Evolutionary conservation across 2,329 filamentous ascomycete genomes (phyloP), one percentile per base, ranked within the genome.

Genomic region (Claviceps digitariae): DNA sequence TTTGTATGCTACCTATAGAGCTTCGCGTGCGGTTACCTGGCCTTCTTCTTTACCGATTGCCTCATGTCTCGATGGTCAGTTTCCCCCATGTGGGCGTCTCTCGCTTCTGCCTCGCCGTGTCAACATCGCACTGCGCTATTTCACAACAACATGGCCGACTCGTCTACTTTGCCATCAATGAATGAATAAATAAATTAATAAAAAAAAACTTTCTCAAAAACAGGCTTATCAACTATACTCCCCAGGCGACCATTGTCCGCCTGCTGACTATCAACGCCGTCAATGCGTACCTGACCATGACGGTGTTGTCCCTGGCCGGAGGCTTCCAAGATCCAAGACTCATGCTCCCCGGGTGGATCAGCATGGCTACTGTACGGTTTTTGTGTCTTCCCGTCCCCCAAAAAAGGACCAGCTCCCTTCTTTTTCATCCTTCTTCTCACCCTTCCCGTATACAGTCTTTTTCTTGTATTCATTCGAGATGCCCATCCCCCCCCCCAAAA

Each of bases 171-270:
- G 13, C 2, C 10, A 12, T 3, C 7, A 34, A 34, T 4, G 12
- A 36, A 36, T n/a, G n/a, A 36, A 36, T 4, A 36, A 2, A 36
- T n/a, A n/a, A 13, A 29, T 29, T 29, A 29, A 29, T 4, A 29
- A 29, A 29, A 29, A 29, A 29, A 29, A 29, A n/a, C n/a, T 29
- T 29, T 12, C 15, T n/a, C 43, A 17, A 45, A 31, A 48, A 23
- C 55, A 87, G 85, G 87, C 83, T 93, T 61, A 76, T 91, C 60
- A 85, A 90, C 67, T 93, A 91, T 70, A 89, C 87, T 15, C 86
- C 87, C 2, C 79, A 82, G 66, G 87, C 87, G 50, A 89, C 88
- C 48, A 80, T 90, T 56, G 83, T 93, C 54, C 86, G 87, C 50
- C 82, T 93, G 46, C 74, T 88, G 50, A 85, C 85, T 55, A 84